These are phyloP conservation scores for Podaxis sp. DNA, from an alignment of 768 basidiomycete genomes.

Conservation along the genomic window DNA sequence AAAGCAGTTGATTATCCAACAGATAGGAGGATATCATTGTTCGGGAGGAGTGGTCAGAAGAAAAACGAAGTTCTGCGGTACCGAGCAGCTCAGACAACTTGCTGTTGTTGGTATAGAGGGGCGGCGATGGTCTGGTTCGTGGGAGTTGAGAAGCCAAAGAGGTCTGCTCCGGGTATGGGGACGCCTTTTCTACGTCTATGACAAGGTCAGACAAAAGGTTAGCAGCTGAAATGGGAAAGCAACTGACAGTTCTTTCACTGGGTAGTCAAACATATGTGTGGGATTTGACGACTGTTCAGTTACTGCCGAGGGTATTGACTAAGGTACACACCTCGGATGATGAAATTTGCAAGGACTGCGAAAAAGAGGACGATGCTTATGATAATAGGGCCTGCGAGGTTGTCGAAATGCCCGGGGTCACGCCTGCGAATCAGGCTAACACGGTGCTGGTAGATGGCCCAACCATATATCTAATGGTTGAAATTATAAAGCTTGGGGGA, in stretches of 20 bases:
- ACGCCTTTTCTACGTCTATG: slow-evolving; percentile 26
- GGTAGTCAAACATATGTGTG: neutral
- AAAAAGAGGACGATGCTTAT: slow-evolving; percentile 83
- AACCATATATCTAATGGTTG: slow-evolving; percentile 72
- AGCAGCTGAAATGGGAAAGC: neutral
- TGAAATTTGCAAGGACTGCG: slow-evolving; percentile 86
- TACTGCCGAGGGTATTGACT: slow-evolving; percentile 3
- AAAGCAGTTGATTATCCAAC: neutral
- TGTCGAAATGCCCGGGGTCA: slow-evolving; percentile 88
- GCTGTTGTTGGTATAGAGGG: neutral
- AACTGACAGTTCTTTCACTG: slow-evolving; percentile 57
- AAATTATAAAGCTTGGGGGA: neutral
- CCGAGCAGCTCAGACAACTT: neutral
- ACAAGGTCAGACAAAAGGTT: neutral
- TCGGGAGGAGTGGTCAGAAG: no score
- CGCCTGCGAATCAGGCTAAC: slow-evolving; percentile 89
- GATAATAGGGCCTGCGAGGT: slow-evolving; percentile 77
- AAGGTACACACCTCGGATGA: slow-evolving; percentile 68
- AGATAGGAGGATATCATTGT: no score
- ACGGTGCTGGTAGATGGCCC: slow-evolving; percentile 80
- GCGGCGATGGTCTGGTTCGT: neutral
- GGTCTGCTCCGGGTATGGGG: slow-evolving; percentile 30
- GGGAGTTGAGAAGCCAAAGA: slow-evolving; percentile 18
- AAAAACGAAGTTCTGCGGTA: neutral
- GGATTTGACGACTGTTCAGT: slow-evolving; percentile 1